Base-by-base conservation (phyloP, 176 grass and related monocot genomes). In the Echinochloa phyllopogon region DNA sequence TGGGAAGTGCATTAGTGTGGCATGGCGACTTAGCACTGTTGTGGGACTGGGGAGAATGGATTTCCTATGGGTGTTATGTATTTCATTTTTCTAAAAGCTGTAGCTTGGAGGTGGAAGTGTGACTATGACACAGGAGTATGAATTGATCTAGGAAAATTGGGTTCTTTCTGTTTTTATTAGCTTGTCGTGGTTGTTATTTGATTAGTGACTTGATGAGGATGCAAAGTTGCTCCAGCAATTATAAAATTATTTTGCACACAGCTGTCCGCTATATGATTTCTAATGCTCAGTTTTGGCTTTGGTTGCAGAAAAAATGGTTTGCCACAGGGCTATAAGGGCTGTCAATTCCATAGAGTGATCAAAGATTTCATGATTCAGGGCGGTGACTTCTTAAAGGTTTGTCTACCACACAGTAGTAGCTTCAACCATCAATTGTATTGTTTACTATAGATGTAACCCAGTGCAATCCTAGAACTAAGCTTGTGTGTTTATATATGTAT, bases 311-410 rank as follows among this genome's bases (percentile, higher is more conserved):
- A 99, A 66, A 76, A 75, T 14, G 65, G 38, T 27, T 48, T 90
- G 52, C 89, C 93, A 56, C 84, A 94, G 86, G 93, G 96, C 65
- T 99, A 89, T 75, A 99, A 99, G 36, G 89, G 91, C 65, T 94
- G 89, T 53, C 93, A 99, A 70, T 99, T 99, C 75, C 96, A 98
- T 85, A 84, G 96, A 81, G 93, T 98, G 78, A 98, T 98, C 48
- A 98, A 98, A 87, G 96, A 96, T 89, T 99, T 99, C 81, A 99
- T 99, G 93, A 92, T 98, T 87, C 96, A 98, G 89, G 83, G 89
- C 37, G 93, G 96, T 87, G 96, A 98, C 78, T 98, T 91, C 86
- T n/a, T 98, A 69, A 98, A 98, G 93, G 96, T 98, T 69, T 48
- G 74, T 88, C 64, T 92, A 50, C 41, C 37, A 70, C 55, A 41